Evolutionary conservation across 2,329 filamentous ascomycete species (phyloP).

Genomic region (Cladosporium sp.): DNA sequence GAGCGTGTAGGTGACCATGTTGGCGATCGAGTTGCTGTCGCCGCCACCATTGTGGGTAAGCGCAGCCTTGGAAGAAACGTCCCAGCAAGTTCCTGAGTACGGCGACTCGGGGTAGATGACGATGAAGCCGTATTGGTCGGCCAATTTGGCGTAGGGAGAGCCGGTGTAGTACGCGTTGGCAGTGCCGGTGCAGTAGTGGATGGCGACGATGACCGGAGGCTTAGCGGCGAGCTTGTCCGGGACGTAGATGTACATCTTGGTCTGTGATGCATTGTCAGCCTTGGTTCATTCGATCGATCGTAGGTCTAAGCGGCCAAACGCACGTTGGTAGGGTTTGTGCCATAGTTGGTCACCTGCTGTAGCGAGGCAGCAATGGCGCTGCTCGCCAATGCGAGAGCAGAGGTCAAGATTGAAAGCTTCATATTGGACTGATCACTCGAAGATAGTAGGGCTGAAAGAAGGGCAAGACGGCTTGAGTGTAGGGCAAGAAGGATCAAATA

Average conservation of each 20-base stretch:
- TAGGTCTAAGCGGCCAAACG: neutral
- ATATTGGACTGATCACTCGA: neutral
- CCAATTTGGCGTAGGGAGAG: slow-evolving; percentile 52
- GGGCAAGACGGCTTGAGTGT: neutral
- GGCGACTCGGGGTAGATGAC: slow-evolving; percentile 55
- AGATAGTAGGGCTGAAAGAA: neutral
- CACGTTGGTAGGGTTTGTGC: slow-evolving; percentile 4
- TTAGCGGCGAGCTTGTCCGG: slow-evolving; percentile 18
- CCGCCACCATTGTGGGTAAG: slow-evolving; percentile 56
- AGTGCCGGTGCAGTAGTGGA: slow-evolving; percentile 55
- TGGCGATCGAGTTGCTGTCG: slow-evolving; percentile 54
- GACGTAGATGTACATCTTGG: slow-evolving; percentile 48
- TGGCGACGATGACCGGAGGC: slow-evolving; percentile 21
- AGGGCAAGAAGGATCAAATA: neutral
- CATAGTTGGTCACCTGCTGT: slow-evolving; percentile 11
- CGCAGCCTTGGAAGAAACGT: slow-evolving; percentile 51
- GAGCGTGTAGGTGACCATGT: slow-evolving; percentile 57
- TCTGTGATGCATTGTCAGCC: slow-evolving; percentile 26
- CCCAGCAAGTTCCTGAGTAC: slow-evolving; percentile 55
- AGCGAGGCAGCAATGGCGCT: slow-evolving; percentile 3
- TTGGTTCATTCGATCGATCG: neutral
- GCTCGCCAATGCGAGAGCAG: neutral
- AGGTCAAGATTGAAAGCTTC: slow-evolving; percentile 3
- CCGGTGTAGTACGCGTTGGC: slow-evolving; percentile 47
- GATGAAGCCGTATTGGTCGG: slow-evolving; percentile 55